A percentile compares a stretch with the other conserved stretches of the same genome.
Evolutionary conservation across 2,329 filamentous ascomycete genomes (phyloP).

Genomic region (Albifimbria verrucaria): DNA sequence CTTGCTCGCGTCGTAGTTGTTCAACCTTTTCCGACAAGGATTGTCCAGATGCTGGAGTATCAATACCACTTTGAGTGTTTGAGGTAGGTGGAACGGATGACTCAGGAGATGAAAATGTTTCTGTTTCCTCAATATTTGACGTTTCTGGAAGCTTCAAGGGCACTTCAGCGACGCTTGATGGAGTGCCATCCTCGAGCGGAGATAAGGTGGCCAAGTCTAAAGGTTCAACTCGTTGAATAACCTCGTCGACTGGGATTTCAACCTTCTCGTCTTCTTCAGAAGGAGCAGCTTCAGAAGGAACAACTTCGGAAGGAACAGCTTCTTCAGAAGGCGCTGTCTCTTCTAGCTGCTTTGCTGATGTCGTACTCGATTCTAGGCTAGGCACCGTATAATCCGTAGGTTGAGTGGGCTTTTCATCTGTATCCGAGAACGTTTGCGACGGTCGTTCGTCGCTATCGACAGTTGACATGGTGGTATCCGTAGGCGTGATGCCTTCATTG

Average conservation of each 20-base stretch:
- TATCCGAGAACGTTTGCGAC: constrained; percentile 42
- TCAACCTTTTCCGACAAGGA: constrained; percentile 40
- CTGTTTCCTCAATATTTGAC: constrained; percentile 8
- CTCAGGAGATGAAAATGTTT: constrained; percentile 7
- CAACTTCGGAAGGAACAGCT: constrained; percentile 15
- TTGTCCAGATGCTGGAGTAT: constrained; percentile 13
- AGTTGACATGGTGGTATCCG: constrained; percentile 61
- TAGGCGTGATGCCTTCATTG: constrained; percentile 63
- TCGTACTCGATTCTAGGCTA: constrained; percentile 27
- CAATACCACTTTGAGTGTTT: constrained; percentile 12
- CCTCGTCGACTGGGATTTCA: constrained; percentile 25
- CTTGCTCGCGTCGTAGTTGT: constrained; percentile 49
- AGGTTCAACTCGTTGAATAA: constrained; percentile 46
- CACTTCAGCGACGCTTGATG: constrained; percentile 13
- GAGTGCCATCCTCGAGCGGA: constrained; percentile 5
- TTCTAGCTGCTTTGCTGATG: constrained; percentile 18
- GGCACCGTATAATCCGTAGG: constrained; percentile 36
- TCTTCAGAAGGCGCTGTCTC: constrained; percentile 15
- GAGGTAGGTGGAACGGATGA: constrained; percentile 18
- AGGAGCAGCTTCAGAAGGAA: constrained; percentile 17
- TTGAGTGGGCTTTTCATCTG: constrained; percentile 44
- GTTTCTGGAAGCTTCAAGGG: not conserved
- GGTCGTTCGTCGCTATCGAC: constrained; percentile 46
- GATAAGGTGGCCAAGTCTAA: constrained; percentile 45
- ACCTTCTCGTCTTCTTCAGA: constrained; percentile 21